A percentile compares a stretch with the other conserved stretches of the same genome.
Conservation (phyloP, 169 alveolate genomes). For the Ichthyophthirius multifiliis region DNA sequence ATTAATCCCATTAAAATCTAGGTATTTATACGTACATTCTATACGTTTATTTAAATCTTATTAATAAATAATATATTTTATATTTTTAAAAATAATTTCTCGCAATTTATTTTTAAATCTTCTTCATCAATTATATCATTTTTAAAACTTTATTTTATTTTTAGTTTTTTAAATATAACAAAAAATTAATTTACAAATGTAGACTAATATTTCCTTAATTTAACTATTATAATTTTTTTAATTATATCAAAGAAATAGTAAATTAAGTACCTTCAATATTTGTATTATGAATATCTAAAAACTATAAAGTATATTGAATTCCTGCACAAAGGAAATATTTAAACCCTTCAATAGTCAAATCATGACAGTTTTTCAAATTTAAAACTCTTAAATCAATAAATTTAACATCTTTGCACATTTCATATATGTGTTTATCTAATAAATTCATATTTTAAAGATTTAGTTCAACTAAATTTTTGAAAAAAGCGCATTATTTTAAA, state of each 20-base stretch:
- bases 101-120: background rate
- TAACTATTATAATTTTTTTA: background rate
- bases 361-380: background rate
- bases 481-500: background rate
- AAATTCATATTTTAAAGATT: background rate
- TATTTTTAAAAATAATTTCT: background rate
- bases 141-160: background rate
- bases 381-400: background rate
- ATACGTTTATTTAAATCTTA: background rate
- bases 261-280: background rate
- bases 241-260: background rate
- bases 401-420: background rate
- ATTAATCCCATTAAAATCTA: background rate
- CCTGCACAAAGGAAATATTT: background rate
- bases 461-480: background rate
- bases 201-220: conserved; percentile 4
- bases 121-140: background rate
- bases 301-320: background rate
- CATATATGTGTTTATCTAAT: background rate
- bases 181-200: background rate
- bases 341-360: background rate
- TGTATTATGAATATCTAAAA: background rate
- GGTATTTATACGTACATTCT: background rate
- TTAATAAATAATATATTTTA: background rate
- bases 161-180: background rate